Percentiles rank a stretch among this genome's conserved stretches.
Conservation (phyloP, 352 stramenopile species). For the Pythium chondricola region DNA sequence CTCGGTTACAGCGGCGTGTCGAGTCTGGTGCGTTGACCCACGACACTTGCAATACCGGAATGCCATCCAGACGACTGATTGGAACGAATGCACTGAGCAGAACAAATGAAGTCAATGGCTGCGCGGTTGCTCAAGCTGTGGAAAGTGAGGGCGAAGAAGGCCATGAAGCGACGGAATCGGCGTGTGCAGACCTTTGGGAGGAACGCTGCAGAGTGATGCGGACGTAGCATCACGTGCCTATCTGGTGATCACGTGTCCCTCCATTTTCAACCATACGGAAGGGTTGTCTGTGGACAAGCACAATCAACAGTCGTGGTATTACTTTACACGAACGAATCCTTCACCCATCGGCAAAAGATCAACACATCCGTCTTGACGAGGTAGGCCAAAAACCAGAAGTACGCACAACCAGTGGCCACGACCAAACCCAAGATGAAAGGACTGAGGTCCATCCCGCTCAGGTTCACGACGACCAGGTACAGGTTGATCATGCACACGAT, state of each 20-base stretch:
- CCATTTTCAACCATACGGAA: no score
- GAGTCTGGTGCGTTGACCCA: conserved; percentile 23
- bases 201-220: conserved; percentile 52
- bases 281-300: no score
- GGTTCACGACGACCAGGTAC: conserved; percentile 67
- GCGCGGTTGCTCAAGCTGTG: conserved; percentile 46
- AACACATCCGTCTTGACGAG: conserved; percentile 38
- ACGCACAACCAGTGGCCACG: conserved; percentile 28
- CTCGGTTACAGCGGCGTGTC: conserved; percentile 28
- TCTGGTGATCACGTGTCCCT: no score
- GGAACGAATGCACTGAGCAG: neutral
- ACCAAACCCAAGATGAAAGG: conserved; percentile 25
- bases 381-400: conserved; percentile 75
- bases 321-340: conserved; percentile 4
- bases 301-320: neutral
- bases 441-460: conserved; percentile 42
- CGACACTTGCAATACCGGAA: no score
- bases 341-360: conserved; percentile 26
- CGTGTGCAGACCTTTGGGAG: conserved; percentile 65
- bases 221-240: no score
- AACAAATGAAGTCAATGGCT: conserved; percentile 20
- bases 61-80: no score
- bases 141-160: conserved; percentile 66
- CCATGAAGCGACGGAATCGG: conserved; percentile 40
- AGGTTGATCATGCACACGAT: conserved; percentile 75